Evolutionary conservation across 495 filamentous ascomycete genomes (phyloP).

Genomic region (Mytilinidion resinicola): DNA sequence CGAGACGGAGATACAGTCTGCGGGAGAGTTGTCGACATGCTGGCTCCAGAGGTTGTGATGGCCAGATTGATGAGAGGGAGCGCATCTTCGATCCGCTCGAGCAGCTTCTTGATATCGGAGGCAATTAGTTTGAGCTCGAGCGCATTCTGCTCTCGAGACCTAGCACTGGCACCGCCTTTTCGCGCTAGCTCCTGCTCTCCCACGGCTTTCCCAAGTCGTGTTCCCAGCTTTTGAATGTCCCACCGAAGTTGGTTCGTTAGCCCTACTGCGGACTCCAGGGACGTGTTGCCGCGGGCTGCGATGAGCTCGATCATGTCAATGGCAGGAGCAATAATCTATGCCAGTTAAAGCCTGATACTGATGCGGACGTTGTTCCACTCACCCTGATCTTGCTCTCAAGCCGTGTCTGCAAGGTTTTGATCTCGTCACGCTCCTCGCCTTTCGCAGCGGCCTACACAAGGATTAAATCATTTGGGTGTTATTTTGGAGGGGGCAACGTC

Average conservation of each 20-base stretch:
- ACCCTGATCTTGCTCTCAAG: constrained; percentile 81
- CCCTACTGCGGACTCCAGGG: constrained; percentile 80
- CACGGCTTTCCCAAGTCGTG: constrained; percentile 64
- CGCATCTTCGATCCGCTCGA: constrained; percentile 80
- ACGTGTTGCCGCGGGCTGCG: constrained; percentile 89
- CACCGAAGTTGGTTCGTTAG: constrained; percentile 81
- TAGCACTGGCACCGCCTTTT: constrained; percentile 45
- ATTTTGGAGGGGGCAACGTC: too few species aligned
- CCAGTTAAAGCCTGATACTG: constrained; percentile 3
- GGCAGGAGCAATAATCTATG: constrained; percentile 78
- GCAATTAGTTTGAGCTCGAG: constrained; percentile 65
- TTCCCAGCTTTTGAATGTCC: constrained; percentile 80
- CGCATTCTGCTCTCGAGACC: constrained; percentile 44
- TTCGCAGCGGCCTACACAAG: constrained; percentile 41
- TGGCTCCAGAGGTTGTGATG: constrained; percentile 91
- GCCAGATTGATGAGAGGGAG: constrained; percentile 92
- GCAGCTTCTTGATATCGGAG: constrained; percentile 65
- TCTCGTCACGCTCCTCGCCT: constrained; percentile 61
- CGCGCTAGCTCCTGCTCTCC: constrained; percentile 56
- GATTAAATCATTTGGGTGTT: too few species aligned
- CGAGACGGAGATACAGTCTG: constrained; percentile 84
- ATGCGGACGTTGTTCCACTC: constrained; percentile 15
- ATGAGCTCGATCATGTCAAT: constrained; percentile 94
- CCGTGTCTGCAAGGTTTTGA: constrained; percentile 63
- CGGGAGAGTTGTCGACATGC: constrained; percentile 68